Conservation (phyloP, 2,329 filamentous ascomycete genomes). For the Colletotrichum agaves region DNA sequence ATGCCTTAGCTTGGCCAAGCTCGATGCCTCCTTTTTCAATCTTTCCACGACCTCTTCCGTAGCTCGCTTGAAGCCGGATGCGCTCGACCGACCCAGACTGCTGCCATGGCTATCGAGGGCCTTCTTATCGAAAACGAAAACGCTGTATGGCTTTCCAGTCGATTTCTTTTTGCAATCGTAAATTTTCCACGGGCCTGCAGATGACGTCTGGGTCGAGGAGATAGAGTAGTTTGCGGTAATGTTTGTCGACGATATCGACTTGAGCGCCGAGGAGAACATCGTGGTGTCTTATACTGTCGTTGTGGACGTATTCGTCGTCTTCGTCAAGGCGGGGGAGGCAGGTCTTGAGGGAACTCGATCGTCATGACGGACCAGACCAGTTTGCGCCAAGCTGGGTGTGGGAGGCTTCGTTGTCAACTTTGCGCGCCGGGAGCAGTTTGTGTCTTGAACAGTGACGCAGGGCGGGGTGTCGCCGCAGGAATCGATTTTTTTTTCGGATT, state of each 20-base stretch:
- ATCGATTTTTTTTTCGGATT: neutral
- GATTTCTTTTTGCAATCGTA: conserved; percentile 98
- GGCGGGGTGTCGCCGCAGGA: neutral
- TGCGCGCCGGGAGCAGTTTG: neutral
- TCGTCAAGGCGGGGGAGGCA: conserved; percentile 35
- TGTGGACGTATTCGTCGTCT: conserved; percentile 21
- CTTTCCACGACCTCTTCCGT: conserved; percentile 92
- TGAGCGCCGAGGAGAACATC: conserved; percentile 92
- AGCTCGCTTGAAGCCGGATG: conserved; percentile 78
- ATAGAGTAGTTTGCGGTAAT: conserved; percentile 93
- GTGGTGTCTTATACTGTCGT: conserved; percentile 33
- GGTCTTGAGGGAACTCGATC: conserved; percentile 34
- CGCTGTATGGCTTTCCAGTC: conserved; percentile 86
- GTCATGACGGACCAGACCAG: conserved; percentile 37
- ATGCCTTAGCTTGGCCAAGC: conserved; percentile 87
- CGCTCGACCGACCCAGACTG: conserved; percentile 70
- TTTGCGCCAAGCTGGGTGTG: conserved; percentile 31
- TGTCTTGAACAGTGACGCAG: conserved; percentile 24
- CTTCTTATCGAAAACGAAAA: conserved; percentile 96
- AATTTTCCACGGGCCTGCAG: conserved; percentile 95
- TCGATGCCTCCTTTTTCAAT: conserved; percentile 90
- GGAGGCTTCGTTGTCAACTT: conserved; percentile 10
- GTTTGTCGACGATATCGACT: conserved; percentile 90
- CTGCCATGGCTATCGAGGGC: conserved; percentile 76
- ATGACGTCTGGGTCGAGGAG: conserved; percentile 78